phyloP scores from a whole-genome alignment of 164 flowering plant genomes.

The Liquidambar formosana region DNA sequence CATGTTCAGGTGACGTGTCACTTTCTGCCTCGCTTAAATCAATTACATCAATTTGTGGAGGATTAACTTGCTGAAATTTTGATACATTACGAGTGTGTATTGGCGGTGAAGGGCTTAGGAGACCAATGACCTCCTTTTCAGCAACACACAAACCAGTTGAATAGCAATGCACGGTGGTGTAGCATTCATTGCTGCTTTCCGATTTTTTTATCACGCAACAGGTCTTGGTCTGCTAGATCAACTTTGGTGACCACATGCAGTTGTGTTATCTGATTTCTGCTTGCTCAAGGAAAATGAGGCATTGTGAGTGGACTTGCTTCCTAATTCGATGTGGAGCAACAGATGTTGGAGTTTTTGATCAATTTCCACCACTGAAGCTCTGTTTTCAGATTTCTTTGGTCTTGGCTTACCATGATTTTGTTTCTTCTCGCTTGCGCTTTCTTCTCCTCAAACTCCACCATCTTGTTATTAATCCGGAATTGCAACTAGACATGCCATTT shows the following conservation, averaged over 20 bases:
- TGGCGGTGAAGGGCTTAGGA: slow-evolving; percentile 68
- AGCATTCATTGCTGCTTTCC: slow-evolving; percentile 6
- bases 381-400: slow-evolving; percentile 39
- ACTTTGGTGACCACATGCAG: not conserved
- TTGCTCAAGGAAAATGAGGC: not conserved
- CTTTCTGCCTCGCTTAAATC: slow-evolving; percentile 69
- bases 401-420: slow-evolving; percentile 39
- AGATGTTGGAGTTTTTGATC: slow-evolving; percentile 51
- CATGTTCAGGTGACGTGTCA: slow-evolving; percentile 65
- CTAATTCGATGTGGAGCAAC: slow-evolving; percentile 52
- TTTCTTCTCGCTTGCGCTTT: slow-evolving; percentile 56
- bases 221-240: slow-evolving; percentile 6
- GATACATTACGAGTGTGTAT: slow-evolving; percentile 21
- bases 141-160: slow-evolving; percentile 1
- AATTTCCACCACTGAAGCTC: slow-evolving; percentile 38
- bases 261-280: not conserved
- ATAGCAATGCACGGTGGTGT: not conserved
- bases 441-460: too few species aligned
- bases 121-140: slow-evolving; percentile 57
- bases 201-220: not conserved
- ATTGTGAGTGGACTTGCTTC: too few species aligned
- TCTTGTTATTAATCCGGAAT: too few species aligned
- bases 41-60: slow-evolving; percentile 40
- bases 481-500: too few species aligned
- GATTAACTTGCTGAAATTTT: slow-evolving; percentile 22